Evolutionary conservation across 257 asterid species (phyloP).

Genomic region (Asclepias syriaca): DNA sequence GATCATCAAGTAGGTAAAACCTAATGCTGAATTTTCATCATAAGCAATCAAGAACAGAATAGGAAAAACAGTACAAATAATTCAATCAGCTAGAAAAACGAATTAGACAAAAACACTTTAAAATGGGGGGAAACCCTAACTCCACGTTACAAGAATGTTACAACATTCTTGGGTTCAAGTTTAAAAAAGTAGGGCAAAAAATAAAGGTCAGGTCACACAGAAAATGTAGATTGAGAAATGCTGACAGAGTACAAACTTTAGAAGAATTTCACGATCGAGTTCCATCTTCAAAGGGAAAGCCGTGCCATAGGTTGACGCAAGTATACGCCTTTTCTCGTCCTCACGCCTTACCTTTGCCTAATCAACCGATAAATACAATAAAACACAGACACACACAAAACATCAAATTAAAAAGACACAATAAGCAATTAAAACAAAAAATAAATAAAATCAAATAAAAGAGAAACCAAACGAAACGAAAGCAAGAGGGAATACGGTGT

Average conservation of each 20-base stretch:
- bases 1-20: neutral
- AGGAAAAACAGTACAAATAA: neutral
- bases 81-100: neutral
- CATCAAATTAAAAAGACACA: neutral
- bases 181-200: neutral
- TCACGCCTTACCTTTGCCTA: slow-evolving; percentile 54
- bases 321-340: slow-evolving; percentile 38
- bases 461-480: neutral
- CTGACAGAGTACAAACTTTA: slow-evolving; percentile 35
- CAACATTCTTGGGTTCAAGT: neutral
- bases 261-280: slow-evolving; percentile 61
- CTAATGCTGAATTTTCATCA: neutral
- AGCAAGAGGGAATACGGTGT: slow-evolving; percentile 33
- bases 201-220: neutral
- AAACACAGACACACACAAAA: neutral
- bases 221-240: neutral
- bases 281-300: slow-evolving; percentile 77
- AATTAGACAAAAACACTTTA: neutral
- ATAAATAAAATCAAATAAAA: neutral
- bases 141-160: neutral
- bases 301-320: slow-evolving; percentile 52
- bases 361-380: slow-evolving; percentile 7
- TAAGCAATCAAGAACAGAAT: neutral
- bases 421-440: neutral
- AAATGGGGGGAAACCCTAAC: neutral